Conservation (phyloP, 108 stramenopile species). For the Fragilariopsis cylindrus region DNA sequence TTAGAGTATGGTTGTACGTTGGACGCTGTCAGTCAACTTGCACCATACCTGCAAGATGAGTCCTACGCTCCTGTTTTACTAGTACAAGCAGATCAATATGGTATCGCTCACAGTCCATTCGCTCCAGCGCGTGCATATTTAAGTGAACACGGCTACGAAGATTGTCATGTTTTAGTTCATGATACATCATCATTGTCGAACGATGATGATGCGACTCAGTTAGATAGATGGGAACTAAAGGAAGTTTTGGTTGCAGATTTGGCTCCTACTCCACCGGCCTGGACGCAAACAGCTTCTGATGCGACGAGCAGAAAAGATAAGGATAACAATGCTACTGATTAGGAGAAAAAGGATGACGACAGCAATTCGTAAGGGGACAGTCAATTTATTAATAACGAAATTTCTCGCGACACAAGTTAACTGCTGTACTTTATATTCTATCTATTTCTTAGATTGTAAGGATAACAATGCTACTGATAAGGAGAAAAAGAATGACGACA, state of each 20-base stretch:
- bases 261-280: conserved; percentile 41
- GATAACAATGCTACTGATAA: too few relatives aligned
- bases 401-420: too few relatives aligned
- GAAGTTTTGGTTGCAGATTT: conserved; percentile 25
- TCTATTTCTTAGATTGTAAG: too few relatives aligned
- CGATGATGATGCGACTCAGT: conserved; percentile 5
- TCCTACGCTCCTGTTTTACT: conserved; percentile 35
- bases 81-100: conserved; percentile 84
- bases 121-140: conserved; percentile 77
- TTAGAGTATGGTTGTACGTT: conserved; percentile 87
- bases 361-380: too few relatives aligned
- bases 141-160: conserved; percentile 66
- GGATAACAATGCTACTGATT: too few relatives aligned
- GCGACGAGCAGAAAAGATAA: too few relatives aligned
- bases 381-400: too few relatives aligned
- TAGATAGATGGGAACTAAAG: conserved; percentile 22
- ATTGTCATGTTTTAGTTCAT: conserved; percentile 60
- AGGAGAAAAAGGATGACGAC: too few relatives aligned
- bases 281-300: conserved; percentile 9
- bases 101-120: conserved; percentile 83
- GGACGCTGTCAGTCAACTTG: conserved; percentile 82
- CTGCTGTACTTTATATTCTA: too few relatives aligned
- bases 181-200: conserved; percentile 17
- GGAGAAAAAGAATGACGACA: too few relatives aligned
- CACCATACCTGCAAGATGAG: conserved; percentile 33